These are phyloP conservation scores for Triangularia setosa DNA, from an alignment of 2,329 filamentous ascomycete genomes.

Conservation along the genomic window DNA sequence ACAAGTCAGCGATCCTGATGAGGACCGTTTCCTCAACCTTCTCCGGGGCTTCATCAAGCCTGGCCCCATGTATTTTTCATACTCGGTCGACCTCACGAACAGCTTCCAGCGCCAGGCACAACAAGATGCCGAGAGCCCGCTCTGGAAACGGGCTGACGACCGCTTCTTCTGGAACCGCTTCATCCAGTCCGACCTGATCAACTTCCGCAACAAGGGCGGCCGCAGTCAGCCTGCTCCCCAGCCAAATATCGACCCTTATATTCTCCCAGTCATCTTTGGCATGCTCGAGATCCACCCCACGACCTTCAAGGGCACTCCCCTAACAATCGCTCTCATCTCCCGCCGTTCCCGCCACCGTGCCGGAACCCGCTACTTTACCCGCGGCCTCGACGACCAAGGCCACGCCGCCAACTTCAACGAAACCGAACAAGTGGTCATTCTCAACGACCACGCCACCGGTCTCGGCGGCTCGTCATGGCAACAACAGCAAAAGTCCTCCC, in stretches of 20 bases:
- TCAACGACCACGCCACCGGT: constrained; percentile 75
- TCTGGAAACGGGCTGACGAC: constrained; percentile 92
- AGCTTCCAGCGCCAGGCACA: constrained; percentile 91
- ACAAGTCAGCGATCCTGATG: constrained; percentile 84
- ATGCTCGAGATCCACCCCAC: constrained; percentile 91
- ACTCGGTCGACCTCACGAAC: constrained; percentile 94
- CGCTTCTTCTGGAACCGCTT: constrained; percentile 99
- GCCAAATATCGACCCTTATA: constrained; percentile 79
- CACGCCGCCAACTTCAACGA: constrained; percentile 99
- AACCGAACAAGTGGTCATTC: constrained; percentile 85
- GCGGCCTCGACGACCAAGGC: constrained; percentile 87
- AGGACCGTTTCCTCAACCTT: constrained; percentile 83
- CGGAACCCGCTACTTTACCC: constrained; percentile 91
- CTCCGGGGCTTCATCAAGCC: constrained; percentile 78
- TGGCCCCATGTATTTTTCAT: constrained; percentile 96
- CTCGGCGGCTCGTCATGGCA: constrained; percentile 71
- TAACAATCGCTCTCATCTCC: constrained; percentile 86
- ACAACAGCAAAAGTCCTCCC: constrained; percentile 53
- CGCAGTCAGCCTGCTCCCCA: constrained; percentile 66
- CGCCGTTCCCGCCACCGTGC: constrained; percentile 82
- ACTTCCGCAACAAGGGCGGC: constrained; percentile 67
- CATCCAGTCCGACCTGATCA: constrained; percentile 83
- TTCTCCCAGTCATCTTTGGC: constrained; percentile 91
- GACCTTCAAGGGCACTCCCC: constrained; percentile 74
- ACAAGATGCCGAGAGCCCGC: constrained; percentile 63